Evolutionary conservation across 495 filamentous ascomycete species (phyloP).

Genomic region (Aspergillus panamensis): DNA sequence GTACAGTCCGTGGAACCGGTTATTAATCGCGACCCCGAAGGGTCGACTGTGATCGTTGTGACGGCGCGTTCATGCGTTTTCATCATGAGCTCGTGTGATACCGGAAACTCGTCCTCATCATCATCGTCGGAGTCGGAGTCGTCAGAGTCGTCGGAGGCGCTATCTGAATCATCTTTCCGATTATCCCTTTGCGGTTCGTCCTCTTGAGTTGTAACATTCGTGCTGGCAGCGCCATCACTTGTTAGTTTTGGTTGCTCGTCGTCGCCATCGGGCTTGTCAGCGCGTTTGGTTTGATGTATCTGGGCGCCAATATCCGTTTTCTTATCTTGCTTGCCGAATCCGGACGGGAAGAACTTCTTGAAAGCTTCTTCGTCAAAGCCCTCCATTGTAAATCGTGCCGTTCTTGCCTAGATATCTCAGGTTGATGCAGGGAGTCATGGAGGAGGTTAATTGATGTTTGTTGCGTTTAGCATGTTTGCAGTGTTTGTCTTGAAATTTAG

Average conservation of each 20-base stretch:
- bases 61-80: conserved; percentile 90
- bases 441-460: conserved; percentile 23
- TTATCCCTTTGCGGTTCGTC: conserved; percentile 24
- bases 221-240: conserved; percentile 13
- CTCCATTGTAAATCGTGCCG: conserved; percentile 38
- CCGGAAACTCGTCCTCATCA: conserved; percentile 82
- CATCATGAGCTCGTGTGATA: conserved; percentile 87
- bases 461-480: conserved; percentile 34
- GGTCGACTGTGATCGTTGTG: conserved; percentile 78
- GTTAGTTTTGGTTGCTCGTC: conserved; percentile 9
- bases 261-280: conserved; percentile 25
- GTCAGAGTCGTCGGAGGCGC: conserved; percentile 42
- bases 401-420: conserved; percentile 3
- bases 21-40: conserved; percentile 77
- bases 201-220: conserved; percentile 13
- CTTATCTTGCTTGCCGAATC: conserved; percentile 81
- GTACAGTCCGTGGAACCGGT: conserved; percentile 89
- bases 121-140: conserved; percentile 54
- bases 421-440: conserved; percentile 5
- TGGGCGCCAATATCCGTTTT: conserved; percentile 72
- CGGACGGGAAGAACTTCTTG: conserved; percentile 73
- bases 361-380: conserved; percentile 79
- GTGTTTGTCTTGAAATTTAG: conserved; percentile 30
- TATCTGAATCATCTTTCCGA: conserved; percentile 35
- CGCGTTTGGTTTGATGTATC: conserved; percentile 71